Evolutionary conservation across 2,329 filamentous ascomycete genomes (phyloP).

Genomic region (Xylariaceae sp.): DNA sequence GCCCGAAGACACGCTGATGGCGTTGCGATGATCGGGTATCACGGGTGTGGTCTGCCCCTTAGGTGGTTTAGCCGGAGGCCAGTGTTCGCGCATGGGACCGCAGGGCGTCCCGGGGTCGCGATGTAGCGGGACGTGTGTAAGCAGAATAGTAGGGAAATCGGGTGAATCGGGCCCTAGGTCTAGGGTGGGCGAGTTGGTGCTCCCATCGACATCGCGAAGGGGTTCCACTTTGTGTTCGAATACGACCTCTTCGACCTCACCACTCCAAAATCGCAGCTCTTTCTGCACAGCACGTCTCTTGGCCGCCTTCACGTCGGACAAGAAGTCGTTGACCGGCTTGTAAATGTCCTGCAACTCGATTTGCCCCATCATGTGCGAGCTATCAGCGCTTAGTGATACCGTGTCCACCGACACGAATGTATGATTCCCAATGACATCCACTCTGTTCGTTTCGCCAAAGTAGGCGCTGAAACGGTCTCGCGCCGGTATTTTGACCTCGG

Average conservation of each 20-base stretch:
- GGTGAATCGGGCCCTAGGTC: slow-evolving; percentile 44
- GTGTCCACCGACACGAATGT: slow-evolving; percentile 90
- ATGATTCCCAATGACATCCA: slow-evolving; percentile 92
- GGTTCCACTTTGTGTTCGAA: slow-evolving; percentile 62
- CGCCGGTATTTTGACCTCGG: slow-evolving; percentile 76
- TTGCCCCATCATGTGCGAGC: slow-evolving; percentile 48
- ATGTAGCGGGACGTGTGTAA: slow-evolving; percentile 89
- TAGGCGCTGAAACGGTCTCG: slow-evolving; percentile 80
- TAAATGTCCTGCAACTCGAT: slow-evolving; percentile 64
- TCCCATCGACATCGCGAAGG: slow-evolving; percentile 45
- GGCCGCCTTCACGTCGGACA: slow-evolving; percentile 61
- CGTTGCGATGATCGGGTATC: slow-evolving; percentile 67
- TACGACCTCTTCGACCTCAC: slow-evolving; percentile 52
- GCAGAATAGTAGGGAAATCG: slow-evolving; percentile 81
- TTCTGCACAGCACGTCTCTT: slow-evolving; percentile 68
- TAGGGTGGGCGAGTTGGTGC: slow-evolving; percentile 35
- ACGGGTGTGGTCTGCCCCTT: slow-evolving; percentile 55
- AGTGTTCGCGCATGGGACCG: slow-evolving; percentile 80
- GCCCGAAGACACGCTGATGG: slow-evolving; percentile 72
- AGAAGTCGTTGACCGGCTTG: slow-evolving; percentile 71
- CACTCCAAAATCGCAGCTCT: slow-evolving; percentile 65
- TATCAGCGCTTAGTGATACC: slow-evolving; percentile 77
- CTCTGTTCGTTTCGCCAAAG: slow-evolving; percentile 87
- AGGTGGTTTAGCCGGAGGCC: slow-evolving; percentile 65
- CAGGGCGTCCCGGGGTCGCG: slow-evolving; percentile 80